Evolutionary conservation across 2,329 filamentous ascomycete species (phyloP).

Genomic region (Colletotrichum caudatum): DNA sequence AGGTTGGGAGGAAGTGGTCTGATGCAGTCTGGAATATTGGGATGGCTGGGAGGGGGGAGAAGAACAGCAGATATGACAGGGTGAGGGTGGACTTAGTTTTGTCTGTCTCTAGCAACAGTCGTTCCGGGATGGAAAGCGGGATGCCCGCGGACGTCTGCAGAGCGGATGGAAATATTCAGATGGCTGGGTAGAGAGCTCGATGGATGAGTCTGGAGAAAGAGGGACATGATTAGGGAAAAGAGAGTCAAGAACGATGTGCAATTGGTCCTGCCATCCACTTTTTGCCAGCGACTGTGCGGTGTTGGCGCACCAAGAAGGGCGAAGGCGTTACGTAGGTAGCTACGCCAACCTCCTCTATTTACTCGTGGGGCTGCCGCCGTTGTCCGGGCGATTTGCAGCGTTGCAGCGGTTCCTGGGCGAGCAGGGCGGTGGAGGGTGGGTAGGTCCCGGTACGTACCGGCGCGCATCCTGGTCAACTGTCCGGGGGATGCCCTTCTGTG

Average conservation of each 20-base stretch:
- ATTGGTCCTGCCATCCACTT: conserved; percentile 43
- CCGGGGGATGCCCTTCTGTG: conserved; percentile 10
- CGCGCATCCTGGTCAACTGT: not conserved
- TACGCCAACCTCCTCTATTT: conserved; percentile 44
- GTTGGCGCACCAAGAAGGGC: conserved; percentile 13
- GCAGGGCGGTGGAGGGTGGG: conserved; percentile 24
- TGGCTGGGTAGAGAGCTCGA: conserved; percentile 43
- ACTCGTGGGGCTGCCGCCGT: conserved; percentile 37
- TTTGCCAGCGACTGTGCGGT: conserved; percentile 24
- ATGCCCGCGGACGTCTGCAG: conserved; percentile 32
- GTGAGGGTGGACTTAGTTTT: conserved; percentile 41
- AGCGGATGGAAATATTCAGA: conserved; percentile 43
- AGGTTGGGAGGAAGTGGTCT: conserved; percentile 29
- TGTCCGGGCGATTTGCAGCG: conserved; percentile 42
- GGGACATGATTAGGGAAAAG: conserved; percentile 6
- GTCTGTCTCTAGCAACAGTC: conserved; percentile 40
- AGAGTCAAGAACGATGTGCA: conserved; percentile 21
- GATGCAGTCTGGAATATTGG: conserved; percentile 37
- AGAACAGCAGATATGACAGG: conserved; percentile 15
- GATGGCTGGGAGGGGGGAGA: conserved; percentile 38
- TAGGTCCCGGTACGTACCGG: not conserved
- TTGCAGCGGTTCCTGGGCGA: conserved; percentile 40
- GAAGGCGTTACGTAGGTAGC: conserved; percentile 41
- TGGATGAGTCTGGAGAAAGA: conserved; percentile 31
- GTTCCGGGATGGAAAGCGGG: conserved; percentile 28